A percentile compares a stretch with the other conserved stretches of the same genome.
phyloP scores from a whole-genome alignment of 2,329 filamentous ascomycete genomes.

The Hortaea sp. region DNA sequence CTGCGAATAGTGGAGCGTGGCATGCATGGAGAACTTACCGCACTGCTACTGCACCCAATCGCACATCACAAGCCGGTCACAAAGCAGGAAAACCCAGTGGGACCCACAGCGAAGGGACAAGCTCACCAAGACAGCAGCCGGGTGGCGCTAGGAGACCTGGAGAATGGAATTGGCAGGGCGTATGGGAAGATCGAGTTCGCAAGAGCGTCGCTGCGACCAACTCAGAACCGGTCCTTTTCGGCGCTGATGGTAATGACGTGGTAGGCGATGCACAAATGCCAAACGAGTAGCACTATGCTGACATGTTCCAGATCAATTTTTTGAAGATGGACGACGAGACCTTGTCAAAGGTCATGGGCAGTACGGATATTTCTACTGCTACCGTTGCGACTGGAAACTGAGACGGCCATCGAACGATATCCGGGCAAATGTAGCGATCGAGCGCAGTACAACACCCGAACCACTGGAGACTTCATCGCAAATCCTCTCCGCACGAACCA shows the following conservation, averaged over 20 bases:
- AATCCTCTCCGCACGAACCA: too few species aligned
- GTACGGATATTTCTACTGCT: too few species aligned
- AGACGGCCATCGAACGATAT: too few species aligned
- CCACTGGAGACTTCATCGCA: too few species aligned
- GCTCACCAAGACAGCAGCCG: slow-evolving; percentile 20
- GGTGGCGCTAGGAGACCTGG: slow-evolving; percentile 53
- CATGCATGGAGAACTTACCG: slow-evolving; percentile 80
- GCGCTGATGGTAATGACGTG: slow-evolving; percentile 58
- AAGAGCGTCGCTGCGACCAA: slow-evolving; percentile 67
- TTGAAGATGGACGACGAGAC: slow-evolving; percentile 18
- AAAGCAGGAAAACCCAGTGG: slow-evolving; percentile 2
- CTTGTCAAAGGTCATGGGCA: not conserved
- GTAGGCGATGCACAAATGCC: slow-evolving; percentile 33
- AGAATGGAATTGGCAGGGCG: slow-evolving; percentile 96
- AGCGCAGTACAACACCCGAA: too few species aligned
- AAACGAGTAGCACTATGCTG: not conserved
- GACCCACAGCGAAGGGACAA: slow-evolving; percentile 11
- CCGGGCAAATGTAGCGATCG: too few species aligned
- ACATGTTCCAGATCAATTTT: slow-evolving; percentile 20
- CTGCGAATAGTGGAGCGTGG: slow-evolving; percentile 85
- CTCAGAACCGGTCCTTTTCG: slow-evolving; percentile 71
- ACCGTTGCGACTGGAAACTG: too few species aligned
- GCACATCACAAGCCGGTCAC: slow-evolving; percentile 5
- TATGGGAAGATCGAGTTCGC: slow-evolving; percentile 84
- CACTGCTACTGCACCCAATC: slow-evolving; percentile 7